Evolutionary conservation across 306 rosid species (phyloP).

Genomic region (Adenanthera pavonina): DNA sequence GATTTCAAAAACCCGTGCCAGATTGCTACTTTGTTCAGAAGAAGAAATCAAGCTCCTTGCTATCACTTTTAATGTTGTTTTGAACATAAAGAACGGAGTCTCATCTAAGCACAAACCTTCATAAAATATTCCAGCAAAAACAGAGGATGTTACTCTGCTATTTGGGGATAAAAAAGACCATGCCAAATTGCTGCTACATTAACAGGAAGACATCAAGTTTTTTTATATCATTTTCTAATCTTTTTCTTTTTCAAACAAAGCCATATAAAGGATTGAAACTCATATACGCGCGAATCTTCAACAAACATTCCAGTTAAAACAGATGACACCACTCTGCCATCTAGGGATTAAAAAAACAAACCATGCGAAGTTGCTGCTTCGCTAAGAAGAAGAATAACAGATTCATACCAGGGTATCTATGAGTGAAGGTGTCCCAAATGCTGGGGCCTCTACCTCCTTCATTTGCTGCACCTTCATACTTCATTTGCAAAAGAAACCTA

Average conservation of each 20-base stretch:
- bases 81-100: not conserved
- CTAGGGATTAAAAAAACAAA: not conserved
- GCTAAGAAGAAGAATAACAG: not conserved
- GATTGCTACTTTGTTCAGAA: not conserved
- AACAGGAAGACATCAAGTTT: not conserved
- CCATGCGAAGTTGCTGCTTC: not conserved
- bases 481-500: not conserved
- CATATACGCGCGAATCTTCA: not conserved
- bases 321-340: not conserved
- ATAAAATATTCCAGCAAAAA: not conserved
- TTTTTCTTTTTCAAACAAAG: not conserved
- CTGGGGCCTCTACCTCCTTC: conserved; percentile 71
- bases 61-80: not conserved
- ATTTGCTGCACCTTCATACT: conserved; percentile 66
- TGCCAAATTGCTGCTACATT: not conserved
- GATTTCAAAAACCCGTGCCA: not conserved
- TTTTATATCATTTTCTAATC: not conserved
- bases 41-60: not conserved
- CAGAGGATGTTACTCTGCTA: not conserved
- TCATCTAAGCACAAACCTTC: not conserved
- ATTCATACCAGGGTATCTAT: conserved; percentile 56
- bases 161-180: not conserved
- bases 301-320: not conserved
- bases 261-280: not conserved
- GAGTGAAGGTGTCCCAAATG: conserved; percentile 72